Base-by-base conservation (phyloP, 352 stramenopile species). In the Globisporangium irregulare region DNA sequence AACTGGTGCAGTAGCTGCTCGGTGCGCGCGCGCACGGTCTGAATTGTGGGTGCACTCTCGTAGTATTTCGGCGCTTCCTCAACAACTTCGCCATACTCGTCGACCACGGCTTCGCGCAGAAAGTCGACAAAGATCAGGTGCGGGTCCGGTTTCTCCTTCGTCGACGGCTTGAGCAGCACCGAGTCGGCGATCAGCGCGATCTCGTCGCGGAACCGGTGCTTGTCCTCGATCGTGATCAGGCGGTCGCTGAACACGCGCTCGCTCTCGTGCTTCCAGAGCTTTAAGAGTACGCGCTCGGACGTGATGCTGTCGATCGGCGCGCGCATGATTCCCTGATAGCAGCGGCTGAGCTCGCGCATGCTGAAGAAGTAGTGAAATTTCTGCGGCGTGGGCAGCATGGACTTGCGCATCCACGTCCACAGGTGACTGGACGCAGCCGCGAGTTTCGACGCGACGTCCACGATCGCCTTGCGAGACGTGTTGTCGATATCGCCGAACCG, bases 351-450 rank as follows among this genome's bases (percentile, higher is more conserved):
- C 36, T 94, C 87, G 15, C 86, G 79, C 68, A 95, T 75, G 41
- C 80, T 93, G 61, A 94, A 94, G 15, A 90, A 82, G 62, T 95
- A 93, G 65, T 93, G 86, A 54, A 93, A 95, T 58, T 93, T 92
- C 63, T 90, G 78, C 3, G 87, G 86, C 6, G 83, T 94, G 18
- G 82, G 86, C 7, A 90, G 76, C 79, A 94, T 91, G 1, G 71
- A 60, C 15, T 79, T 78, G 55, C 80, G 82, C 69, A 94, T 72
- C 79, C 82, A 93, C 9, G 77, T 50, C 84, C 81, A 92, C 1
- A 94, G 67, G 25, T 91, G 79, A n/a, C 89, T 81, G 0, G 84
- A 84, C 3, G 83, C 77, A 1, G 68, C 61, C 1, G 80, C 75
- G 4, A 94, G 62, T 20, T 80, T 82, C 10, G 41, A 62, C 8